Conservation (phyloP, 192 early-diverging fungal species). For the Backusella tuberculispora region DNA sequence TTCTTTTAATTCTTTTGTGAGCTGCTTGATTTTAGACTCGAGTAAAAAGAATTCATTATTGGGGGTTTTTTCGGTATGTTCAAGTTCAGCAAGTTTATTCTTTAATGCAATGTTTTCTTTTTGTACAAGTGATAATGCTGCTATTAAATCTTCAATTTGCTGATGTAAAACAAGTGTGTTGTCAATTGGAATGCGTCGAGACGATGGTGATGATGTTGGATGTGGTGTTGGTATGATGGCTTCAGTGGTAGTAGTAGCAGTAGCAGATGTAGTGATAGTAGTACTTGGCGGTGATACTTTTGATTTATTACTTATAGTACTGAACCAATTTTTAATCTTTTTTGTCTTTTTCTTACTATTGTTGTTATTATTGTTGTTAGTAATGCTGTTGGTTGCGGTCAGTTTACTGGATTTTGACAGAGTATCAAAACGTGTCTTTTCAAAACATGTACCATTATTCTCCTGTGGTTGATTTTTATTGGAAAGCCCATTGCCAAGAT, state of each 20-base stretch:
- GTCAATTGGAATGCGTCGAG: too few species aligned
- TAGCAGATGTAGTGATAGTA: neutral
- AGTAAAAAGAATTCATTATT: neutral
- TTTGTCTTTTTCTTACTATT: neutral
- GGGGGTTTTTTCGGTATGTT: neutral
- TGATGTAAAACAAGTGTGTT: neutral
- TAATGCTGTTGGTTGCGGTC: too few species aligned
- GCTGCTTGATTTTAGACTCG: neutral
- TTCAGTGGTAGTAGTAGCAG: neutral
- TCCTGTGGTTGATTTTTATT: neutral
- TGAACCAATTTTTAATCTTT: slow-evolving; percentile 9
- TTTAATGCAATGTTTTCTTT: neutral
- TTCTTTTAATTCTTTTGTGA: neutral
- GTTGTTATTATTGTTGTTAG: too few species aligned
- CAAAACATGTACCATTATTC: neutral
- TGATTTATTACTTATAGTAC: slow-evolving; percentile 9
- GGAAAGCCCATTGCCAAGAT: neutral
- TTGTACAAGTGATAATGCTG: neutral
- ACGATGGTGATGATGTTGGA: neutral
- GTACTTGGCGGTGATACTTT: neutral
- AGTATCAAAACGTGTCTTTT: neutral
- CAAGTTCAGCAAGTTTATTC: neutral
- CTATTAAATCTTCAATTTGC: neutral
- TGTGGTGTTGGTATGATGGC: neutral
- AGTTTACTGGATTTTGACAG: neutral